Evolutionary conservation across 768 basidiomycete species (phyloP).

Genomic region (Suillus placidus): DNA sequence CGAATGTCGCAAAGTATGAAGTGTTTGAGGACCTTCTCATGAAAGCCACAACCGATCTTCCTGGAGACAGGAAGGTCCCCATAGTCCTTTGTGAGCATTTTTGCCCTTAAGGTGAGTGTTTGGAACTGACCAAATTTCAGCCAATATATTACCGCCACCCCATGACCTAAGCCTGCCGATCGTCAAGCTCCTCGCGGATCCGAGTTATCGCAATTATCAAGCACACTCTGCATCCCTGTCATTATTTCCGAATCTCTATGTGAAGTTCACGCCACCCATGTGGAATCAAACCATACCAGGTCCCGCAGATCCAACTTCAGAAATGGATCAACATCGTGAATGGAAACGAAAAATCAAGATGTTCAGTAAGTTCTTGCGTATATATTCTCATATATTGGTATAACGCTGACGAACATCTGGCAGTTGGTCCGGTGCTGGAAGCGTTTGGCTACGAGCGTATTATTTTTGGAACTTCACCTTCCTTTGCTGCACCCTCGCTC

Average conservation of each 20-base stretch:
- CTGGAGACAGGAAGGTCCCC: slow-evolving; percentile 40
- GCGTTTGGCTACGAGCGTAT: slow-evolving; percentile 86
- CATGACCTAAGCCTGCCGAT: slow-evolving; percentile 71
- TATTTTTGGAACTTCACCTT: slow-evolving; percentile 78
- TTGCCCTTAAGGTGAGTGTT: background rate
- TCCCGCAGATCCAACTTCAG: slow-evolving; percentile 46
- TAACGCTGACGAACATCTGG: slow-evolving; percentile 1
- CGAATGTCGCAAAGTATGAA: slow-evolving; percentile 58
- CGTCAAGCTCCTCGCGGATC: slow-evolving; percentile 79
- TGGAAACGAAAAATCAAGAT: slow-evolving; percentile 75
- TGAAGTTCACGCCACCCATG: slow-evolving; percentile 77
- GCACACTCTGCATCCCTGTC: slow-evolving; percentile 72
- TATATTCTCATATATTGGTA: slow-evolving; percentile 6
- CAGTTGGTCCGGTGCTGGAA: slow-evolving; percentile 82
- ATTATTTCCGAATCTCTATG: slow-evolving; percentile 66
- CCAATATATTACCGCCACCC: slow-evolving; percentile 80
- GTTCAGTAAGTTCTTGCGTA: slow-evolving; percentile 63
- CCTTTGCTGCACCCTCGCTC: slow-evolving; percentile 47
- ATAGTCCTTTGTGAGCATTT: slow-evolving; percentile 66
- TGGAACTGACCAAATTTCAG: slow-evolving; percentile 40
- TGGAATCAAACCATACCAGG: slow-evolving; percentile 56
- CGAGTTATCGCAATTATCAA: slow-evolving; percentile 73
- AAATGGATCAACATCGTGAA: slow-evolving; percentile 62
- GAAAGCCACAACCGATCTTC: slow-evolving; percentile 54
- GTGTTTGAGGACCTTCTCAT: slow-evolving; percentile 71